Base-by-base conservation (phyloP, 2,329 filamentous ascomycete species). In the Aureobasidium subglaciale region DNA sequence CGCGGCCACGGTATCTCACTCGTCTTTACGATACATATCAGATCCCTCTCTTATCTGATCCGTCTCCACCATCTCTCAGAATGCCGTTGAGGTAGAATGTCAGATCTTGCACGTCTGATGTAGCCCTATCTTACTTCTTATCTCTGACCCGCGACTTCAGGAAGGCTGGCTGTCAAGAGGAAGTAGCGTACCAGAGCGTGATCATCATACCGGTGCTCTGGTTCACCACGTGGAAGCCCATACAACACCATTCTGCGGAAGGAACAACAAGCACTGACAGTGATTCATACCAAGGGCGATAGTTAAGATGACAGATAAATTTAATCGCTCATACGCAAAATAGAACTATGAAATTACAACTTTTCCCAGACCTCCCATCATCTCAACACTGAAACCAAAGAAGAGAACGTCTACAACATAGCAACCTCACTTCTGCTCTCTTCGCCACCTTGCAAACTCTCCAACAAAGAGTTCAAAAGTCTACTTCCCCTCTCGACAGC, bases 401-500 rank as follows among this genome's bases (percentile, higher is more conserved):
- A 16, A 20, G 13, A 45, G 29, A 49, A 6, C 11, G 5, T 22
- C 46, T 63, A 62, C 57, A 64, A 56, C 55, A 64, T 60, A 4
- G 62, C 61, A 35, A 58, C 41, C 56, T 62, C 60, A 3, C 54
- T 53, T 29, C 52, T 55, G 2, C 5, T 20, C 25, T 56, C 56
- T 5, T 50, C 57, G 38, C 20, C 43, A 30, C 46, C 48, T 16
- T 54, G 57, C 16, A 46, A 55, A 22, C 42, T 34, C 6, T 40
- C 59, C 40, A 57, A 20, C 20, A 64, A 45, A 27, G 60, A 62
- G n/a, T 50, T 42, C 46, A 58, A 38, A 9, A 58, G 56, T 5
- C 61, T 54, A 4, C 46, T 35, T 15, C 59, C 61, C n/a, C 61
- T 58, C 41, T 63, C 62, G 9, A 61, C 61, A 50, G 60, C 56